phyloP scores from a whole-genome alignment of 2,329 filamentous ascomycete genomes.

The Gaeumannomyces tritici region DNA sequence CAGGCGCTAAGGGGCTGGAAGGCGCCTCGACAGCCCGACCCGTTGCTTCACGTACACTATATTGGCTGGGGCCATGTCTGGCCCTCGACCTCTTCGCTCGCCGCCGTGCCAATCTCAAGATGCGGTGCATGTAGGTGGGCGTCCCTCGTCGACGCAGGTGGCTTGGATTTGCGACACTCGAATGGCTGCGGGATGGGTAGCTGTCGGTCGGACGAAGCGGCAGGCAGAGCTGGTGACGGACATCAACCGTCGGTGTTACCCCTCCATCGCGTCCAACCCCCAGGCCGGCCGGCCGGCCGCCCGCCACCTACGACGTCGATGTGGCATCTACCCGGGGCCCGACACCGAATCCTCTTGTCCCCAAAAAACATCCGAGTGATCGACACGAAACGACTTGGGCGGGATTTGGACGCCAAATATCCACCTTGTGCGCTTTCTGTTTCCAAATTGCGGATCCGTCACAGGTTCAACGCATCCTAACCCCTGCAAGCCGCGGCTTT shows the following conservation, averaged over 20 bases:
- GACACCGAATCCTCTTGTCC: background rate
- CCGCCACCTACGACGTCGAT: background rate
- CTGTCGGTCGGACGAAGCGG: too few relatives aligned
- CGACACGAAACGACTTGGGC: slow-evolving; percentile 6
- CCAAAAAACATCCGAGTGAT: slow-evolving; percentile 2
- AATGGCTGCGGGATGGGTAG: too few relatives aligned
- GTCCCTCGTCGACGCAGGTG: too few relatives aligned
- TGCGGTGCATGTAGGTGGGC: background rate
- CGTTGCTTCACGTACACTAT: background rate
- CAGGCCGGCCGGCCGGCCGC: too few relatives aligned
- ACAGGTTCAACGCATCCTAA: slow-evolving; percentile 11
- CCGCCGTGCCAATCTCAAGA: background rate
- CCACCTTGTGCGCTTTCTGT: slow-evolving; percentile 12
- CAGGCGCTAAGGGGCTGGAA: background rate
- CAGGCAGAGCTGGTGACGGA: too few relatives aligned
- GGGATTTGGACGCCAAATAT: background rate
- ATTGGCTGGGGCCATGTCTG: too few relatives aligned
- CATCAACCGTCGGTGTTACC: background rate
- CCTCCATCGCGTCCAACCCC: background rate
- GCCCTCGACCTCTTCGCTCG: background rate
- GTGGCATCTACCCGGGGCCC: background rate
- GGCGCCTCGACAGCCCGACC: too few relatives aligned
- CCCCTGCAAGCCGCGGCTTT: background rate
- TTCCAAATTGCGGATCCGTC: slow-evolving; percentile 24
- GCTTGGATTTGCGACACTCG: too few relatives aligned